Evolutionary conservation across 306 rosid genomes (phyloP).

Genomic region (Vachellia collinsii): DNA sequence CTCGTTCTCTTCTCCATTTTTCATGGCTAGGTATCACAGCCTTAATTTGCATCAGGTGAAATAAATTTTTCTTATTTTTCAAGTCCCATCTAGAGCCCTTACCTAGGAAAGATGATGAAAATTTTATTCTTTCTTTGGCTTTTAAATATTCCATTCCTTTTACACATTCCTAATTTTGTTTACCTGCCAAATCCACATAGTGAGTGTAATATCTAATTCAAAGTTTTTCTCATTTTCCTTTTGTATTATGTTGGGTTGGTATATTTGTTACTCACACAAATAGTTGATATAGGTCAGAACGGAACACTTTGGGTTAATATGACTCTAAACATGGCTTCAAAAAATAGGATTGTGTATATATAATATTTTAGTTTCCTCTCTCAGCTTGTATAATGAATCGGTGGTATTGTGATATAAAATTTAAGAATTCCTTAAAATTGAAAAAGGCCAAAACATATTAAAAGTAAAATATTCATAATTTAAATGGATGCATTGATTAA

Average conservation of each 20-base stretch:
- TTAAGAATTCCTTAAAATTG: background rate
- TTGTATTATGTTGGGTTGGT: background rate
- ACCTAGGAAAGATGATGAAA: too few relatives aligned
- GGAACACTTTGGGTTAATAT: constrained; percentile 53
- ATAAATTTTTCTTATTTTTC: too few relatives aligned
- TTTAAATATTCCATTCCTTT: too few relatives aligned
- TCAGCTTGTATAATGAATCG: background rate
- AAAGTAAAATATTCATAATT: background rate
- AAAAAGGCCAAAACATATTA: background rate
- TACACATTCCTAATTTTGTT: too few relatives aligned
- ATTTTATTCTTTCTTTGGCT: too few relatives aligned
- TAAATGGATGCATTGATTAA: background rate
- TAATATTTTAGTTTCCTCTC: too few relatives aligned
- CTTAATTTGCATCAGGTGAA: too few relatives aligned
- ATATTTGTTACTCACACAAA: constrained; percentile 42
- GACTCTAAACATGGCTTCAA: constrained; percentile 53
- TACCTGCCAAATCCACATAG: constrained; percentile 79
- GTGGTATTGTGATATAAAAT: too few relatives aligned
- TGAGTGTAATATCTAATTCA: constrained; percentile 60
- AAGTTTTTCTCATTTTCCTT: constrained; percentile 12
- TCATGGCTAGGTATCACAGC: too few relatives aligned
- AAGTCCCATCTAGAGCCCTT: too few relatives aligned
- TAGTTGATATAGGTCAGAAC: constrained; percentile 70
- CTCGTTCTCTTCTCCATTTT: too few relatives aligned
- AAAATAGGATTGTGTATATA: background rate